Conservation (phyloP, 2,329 filamentous ascomycete genomes). For the Aschersonia sp. region DNA sequence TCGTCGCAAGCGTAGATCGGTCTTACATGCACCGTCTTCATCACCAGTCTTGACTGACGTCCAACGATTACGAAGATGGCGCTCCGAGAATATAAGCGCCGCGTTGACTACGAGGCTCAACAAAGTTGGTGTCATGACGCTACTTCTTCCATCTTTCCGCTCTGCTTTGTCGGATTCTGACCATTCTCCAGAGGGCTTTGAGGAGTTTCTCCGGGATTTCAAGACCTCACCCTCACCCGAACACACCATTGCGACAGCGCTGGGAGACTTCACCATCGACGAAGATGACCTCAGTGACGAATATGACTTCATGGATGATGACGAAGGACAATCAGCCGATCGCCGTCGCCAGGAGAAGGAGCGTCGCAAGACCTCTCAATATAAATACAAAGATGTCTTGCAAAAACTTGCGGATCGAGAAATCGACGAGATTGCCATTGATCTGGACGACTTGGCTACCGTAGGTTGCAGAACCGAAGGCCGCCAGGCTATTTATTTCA, state of each 20-base stretch:
- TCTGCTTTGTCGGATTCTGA: no score
- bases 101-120: slow-evolving; percentile 81
- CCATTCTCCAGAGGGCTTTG: slow-evolving; percentile 51
- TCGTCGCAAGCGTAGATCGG: neutral
- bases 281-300: slow-evolving; percentile 80
- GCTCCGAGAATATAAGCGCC: slow-evolving; percentile 63
- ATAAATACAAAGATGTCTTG: slow-evolving; percentile 81
- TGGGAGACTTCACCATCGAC: slow-evolving; percentile 74
- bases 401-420: slow-evolving; percentile 77
- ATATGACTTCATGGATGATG: slow-evolving; percentile 84
- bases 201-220: slow-evolving; percentile 78
- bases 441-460: slow-evolving; percentile 72
- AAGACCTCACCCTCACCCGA: slow-evolving; percentile 63
- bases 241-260: slow-evolving; percentile 61
- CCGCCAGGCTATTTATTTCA: neutral
- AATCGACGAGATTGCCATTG: slow-evolving; percentile 65
- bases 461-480: slow-evolving; percentile 29
- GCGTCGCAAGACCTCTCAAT: slow-evolving; percentile 41
- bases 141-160: no score
- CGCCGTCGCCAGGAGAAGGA: slow-evolving; percentile 34
- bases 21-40: neutral
- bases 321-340: slow-evolving; percentile 48
- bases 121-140: slow-evolving; percentile 41
- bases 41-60: neutral
- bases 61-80: slow-evolving; percentile 45